Evolutionary conservation across 495 filamentous ascomycete species (phyloP).

Genomic region (Neurospora sp.): DNA sequence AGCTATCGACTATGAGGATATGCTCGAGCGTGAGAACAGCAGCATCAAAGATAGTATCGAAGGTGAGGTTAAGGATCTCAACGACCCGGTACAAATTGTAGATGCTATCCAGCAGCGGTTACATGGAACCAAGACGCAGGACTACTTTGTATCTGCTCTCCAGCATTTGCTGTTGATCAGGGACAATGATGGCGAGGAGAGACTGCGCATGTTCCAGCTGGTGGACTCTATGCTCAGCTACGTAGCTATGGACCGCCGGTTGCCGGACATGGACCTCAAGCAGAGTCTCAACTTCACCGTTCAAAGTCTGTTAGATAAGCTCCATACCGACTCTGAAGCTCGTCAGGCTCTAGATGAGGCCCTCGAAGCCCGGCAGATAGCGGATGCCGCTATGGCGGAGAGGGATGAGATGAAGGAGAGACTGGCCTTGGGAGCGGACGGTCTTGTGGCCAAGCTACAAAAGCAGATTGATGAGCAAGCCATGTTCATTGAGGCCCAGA

Average conservation of each 20-base stretch:
- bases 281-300: constrained; percentile 96
- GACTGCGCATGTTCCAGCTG: constrained; percentile 92
- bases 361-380: constrained; percentile 76
- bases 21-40: constrained; percentile 81
- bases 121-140: constrained; percentile 71
- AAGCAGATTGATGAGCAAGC: constrained; percentile 87
- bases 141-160: constrained; percentile 92
- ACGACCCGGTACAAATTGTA: constrained; percentile 84
- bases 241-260: constrained; percentile 92
- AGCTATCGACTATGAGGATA: constrained; percentile 95
- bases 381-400: constrained; percentile 90
- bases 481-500: constrained; percentile 79
- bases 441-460: constrained; percentile 85
- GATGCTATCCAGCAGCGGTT: constrained; percentile 88
- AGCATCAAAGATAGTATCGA: constrained; percentile 86
- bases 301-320: constrained; percentile 83
- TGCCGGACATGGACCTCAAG: constrained; percentile 95
- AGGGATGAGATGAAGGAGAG: constrained; percentile 93
- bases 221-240: constrained; percentile 98
- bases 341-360: constrained; percentile 86
- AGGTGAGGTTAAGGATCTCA: constrained; percentile 87
- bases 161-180: constrained; percentile 92
- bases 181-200: constrained; percentile 87
- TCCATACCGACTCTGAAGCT: constrained; percentile 94
- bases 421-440: constrained; percentile 86